These are phyloP conservation scores for Setomelanomma holmii DNA, from an alignment of 2,329 filamentous ascomycete genomes.

Conservation along the genomic window DNA sequence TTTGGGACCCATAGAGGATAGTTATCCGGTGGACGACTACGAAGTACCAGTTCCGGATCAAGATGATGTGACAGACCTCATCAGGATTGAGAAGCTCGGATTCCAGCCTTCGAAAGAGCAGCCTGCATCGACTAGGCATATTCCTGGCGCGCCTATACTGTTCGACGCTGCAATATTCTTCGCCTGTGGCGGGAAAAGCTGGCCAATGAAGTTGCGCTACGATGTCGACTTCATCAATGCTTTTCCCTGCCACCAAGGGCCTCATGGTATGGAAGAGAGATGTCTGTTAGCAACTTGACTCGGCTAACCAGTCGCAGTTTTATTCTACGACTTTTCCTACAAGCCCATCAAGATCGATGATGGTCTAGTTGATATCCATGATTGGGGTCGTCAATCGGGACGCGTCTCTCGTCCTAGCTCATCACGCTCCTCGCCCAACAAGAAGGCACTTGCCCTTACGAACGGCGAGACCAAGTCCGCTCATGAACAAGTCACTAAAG, in stretches of 20 bases:
- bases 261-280: slow-evolving; percentile 48
- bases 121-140: slow-evolving; percentile 29
- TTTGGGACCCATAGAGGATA: slow-evolving; percentile 67
- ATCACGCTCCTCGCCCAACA: slow-evolving; percentile 40
- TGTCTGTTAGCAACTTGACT: too few relatives aligned
- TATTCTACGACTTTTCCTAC: slow-evolving; percentile 76
- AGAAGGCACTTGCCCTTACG: slow-evolving; percentile 38
- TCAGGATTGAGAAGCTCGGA: slow-evolving; percentile 72
- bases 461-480: slow-evolving; percentile 27
- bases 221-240: slow-evolving; percentile 53
- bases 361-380: slow-evolving; percentile 66
- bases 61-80: slow-evolving; percentile 67
- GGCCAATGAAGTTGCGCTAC: slow-evolving; percentile 48
- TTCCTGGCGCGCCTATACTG: slow-evolving; percentile 40
- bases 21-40: slow-evolving; percentile 73
- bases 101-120: slow-evolving; percentile 59
- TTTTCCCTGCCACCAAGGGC: slow-evolving; percentile 51
- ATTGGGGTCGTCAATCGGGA: slow-evolving; percentile 64
- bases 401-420: slow-evolving; percentile 38
- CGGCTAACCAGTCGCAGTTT: slow-evolving; percentile 50
- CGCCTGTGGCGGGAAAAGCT: slow-evolving; percentile 49
- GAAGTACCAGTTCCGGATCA: slow-evolving; percentile 64
- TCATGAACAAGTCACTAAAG: slow-evolving; percentile 61
- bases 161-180: slow-evolving; percentile 51
- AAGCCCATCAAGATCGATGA: slow-evolving; percentile 67